Percentiles rank a stretch among this genome's conserved stretches.
Evolutionary conservation across 805 yeast genomes (phyloP).

Genomic region (Metschnikowia drakensbergensis): DNA sequence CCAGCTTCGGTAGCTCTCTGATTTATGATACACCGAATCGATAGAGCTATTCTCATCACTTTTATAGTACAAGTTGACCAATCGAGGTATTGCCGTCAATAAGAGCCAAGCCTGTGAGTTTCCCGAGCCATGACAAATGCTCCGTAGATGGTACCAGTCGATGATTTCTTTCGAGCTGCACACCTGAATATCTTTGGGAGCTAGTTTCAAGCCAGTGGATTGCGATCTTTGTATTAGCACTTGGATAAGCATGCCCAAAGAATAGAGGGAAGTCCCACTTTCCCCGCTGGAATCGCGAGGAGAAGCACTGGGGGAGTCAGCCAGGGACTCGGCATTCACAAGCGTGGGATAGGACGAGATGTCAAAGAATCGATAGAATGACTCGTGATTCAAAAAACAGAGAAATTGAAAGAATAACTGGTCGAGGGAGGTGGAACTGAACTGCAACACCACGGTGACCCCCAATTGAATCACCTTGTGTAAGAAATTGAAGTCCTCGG

Average conservation of each 20-base stretch:
- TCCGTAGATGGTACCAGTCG: constrained; percentile 25
- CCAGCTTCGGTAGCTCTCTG: not conserved
- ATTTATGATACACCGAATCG: too few species aligned
- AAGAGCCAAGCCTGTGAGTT: constrained; percentile 40
- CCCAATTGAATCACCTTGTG: constrained; percentile 39
- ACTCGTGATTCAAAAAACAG: constrained; percentile 43
- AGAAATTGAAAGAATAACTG: constrained; percentile 31
- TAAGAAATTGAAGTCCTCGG: constrained; percentile 36
- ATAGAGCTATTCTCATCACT: constrained; percentile 14
- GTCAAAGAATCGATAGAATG: constrained; percentile 35
- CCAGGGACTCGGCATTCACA: constrained; percentile 17
- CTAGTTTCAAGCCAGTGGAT: constrained; percentile 12
- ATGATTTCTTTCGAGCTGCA: not conserved
- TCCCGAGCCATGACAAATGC: constrained; percentile 21
- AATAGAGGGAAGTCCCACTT: constrained; percentile 15
- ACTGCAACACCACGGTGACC: constrained; percentile 27
- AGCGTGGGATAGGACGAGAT: constrained; percentile 23
- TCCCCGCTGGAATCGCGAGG: not conserved
- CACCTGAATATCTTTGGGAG: constrained; percentile 14
- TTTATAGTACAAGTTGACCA: constrained; percentile 30
- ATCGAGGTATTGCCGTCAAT: constrained; percentile 29
- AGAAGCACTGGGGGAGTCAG: constrained; percentile 2
- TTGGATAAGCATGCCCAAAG: constrained; percentile 22
- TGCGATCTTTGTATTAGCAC: constrained; percentile 18
- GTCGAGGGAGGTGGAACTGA: constrained; percentile 39